Evolutionary conservation across 2,329 filamentous ascomycete genomes (phyloP), one percentile per base, ranked within the genome.

Genomic region (Pseudocercospora vitis): DNA sequence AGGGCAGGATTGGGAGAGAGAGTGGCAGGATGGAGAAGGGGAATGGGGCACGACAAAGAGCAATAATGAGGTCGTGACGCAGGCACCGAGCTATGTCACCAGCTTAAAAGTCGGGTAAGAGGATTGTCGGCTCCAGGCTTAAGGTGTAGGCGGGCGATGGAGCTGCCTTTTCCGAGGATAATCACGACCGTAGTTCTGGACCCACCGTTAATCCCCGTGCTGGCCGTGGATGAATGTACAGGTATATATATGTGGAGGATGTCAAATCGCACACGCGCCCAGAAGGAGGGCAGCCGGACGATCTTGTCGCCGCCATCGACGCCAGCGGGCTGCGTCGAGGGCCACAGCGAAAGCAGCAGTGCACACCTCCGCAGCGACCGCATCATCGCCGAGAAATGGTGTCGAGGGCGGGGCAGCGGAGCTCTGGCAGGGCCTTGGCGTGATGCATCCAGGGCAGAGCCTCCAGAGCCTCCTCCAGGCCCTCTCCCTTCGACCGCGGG

Each of bases 61-160:
- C 16, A 6, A 39, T n/a, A n/a, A n/a, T 44, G 51, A 49, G 39
- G 29, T 46, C 49, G 49, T 49, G 51, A 33, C 45, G 45, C 4
- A 28, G n/a, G 9, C 9, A 44, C 39, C 6, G n/a, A 44, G 39
- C 39, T 12, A 44, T 44, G 39, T 23, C 39, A 44, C 19, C 45
- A 48, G 45, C 45, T 48, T 29, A 52, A 45, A 48, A 37, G 33
- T 55, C 53, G 53, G 53, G 16, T 44, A 33, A 55, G 44, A 45
- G 53, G 53, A 35, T 35, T 32, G 18, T 18, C 45, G 45, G 31
- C 8, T 56, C 26, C 49, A 51, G 45, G 53, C 53, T 52, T 37
- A 44, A 49, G 45, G 14, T 46, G 49, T 49, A 49, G 48, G 28
- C 23, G 46, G 45, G 16, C 42, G 40, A 32, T 37, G 29, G 23